These are phyloP conservation scores for Ceratocystiopsis minuta DNA, from an alignment of 2,329 filamentous ascomycete genomes.

Conservation along the genomic window DNA sequence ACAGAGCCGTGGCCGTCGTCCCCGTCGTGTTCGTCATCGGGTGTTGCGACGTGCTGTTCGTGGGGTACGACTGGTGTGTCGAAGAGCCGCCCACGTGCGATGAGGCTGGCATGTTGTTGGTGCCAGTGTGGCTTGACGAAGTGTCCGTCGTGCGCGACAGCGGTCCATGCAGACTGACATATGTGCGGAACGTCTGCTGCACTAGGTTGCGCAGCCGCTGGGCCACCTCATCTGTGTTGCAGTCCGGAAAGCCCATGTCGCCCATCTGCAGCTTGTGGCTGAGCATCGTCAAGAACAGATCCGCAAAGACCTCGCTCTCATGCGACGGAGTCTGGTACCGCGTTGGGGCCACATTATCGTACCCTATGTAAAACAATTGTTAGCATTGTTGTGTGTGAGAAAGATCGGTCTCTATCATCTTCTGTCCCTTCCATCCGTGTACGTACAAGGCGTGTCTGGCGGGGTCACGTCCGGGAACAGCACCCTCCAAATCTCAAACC, in stretches of 20 bases:
- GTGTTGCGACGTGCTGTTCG: too few species aligned
- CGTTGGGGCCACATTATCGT: conserved; percentile 6
- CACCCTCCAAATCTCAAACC: conserved; percentile 15
- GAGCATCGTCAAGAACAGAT: conserved; percentile 11
- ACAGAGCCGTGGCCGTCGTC: too few species aligned
- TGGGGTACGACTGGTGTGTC: too few species aligned
- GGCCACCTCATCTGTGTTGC: conserved; percentile 6
- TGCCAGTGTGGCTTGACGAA: conserved; percentile 2
- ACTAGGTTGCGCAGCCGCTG: conserved; percentile 9
- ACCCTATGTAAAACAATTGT: conserved; percentile 5
- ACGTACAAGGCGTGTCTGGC: conserved; percentile 13
- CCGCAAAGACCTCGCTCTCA: conserved; percentile 10
- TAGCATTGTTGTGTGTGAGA: too few species aligned
- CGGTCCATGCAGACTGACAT: conserved; percentile 8
- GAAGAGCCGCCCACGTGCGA: too few species aligned
- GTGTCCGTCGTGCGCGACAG: conserved; percentile 8
- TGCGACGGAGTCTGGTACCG: conserved; percentile 5
- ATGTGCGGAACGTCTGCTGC: conserved; percentile 11
- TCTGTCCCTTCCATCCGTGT: too few species aligned
- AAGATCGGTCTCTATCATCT: too few species aligned
- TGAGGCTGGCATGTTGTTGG: too few species aligned
- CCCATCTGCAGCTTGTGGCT: conserved; percentile 12
- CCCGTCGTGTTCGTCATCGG: too few species aligned
- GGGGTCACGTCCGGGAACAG: conserved; percentile 9
- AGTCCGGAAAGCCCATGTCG: conserved; percentile 7